A percentile compares a stretch with the other conserved stretches of the same genome.
These are phyloP conservation scores for Cyberlindnera japonica DNA, from an alignment of 805 yeast genomes.

Conservation along the genomic window DNA sequence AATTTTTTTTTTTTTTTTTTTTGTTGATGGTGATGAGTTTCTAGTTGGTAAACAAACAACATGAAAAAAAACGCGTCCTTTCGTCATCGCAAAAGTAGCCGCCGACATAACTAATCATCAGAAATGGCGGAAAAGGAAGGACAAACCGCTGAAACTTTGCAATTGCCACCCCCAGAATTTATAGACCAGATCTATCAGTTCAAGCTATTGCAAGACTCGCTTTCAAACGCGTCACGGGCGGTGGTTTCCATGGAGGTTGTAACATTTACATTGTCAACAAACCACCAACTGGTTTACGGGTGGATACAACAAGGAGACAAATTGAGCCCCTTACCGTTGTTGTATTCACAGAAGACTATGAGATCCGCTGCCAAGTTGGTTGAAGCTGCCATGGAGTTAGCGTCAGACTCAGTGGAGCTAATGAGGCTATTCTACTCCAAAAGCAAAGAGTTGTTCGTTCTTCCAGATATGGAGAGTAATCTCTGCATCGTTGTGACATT, in stretches of 20 bases:
- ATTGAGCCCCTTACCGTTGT: neutral
- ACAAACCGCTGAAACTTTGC: slow-evolving; percentile 4
- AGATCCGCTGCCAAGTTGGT: slow-evolving; percentile 1
- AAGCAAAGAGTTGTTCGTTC: slow-evolving; percentile 7
- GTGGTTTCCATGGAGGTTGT: slow-evolving; percentile 4
- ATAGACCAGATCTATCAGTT: slow-evolving; percentile 10
- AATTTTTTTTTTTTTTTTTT: too few species aligned
- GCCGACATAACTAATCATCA: too few species aligned
- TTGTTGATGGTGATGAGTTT: too few species aligned
- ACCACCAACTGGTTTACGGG: slow-evolving; percentile 12
- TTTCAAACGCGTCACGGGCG: neutral
- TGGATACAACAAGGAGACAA: slow-evolving; percentile 11
- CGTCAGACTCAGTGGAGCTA: slow-evolving; percentile 2
- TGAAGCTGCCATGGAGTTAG: neutral
- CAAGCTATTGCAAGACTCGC: slow-evolving; percentile 8
- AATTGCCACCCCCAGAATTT: slow-evolving; percentile 11
- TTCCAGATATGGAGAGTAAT: slow-evolving; percentile 4
- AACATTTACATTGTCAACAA: slow-evolving; percentile 2
- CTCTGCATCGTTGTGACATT: slow-evolving; percentile 6
- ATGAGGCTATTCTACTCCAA: slow-evolving; percentile 7
- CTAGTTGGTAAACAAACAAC: too few species aligned
- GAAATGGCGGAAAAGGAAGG: too few species aligned
- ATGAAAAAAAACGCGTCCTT: too few species aligned
- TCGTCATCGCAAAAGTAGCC: too few species aligned
- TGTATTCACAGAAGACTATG: neutral